phyloP scores from a whole-genome alignment of 2,329 filamentous ascomycete species.

The Claviceps quebecensis region DNA sequence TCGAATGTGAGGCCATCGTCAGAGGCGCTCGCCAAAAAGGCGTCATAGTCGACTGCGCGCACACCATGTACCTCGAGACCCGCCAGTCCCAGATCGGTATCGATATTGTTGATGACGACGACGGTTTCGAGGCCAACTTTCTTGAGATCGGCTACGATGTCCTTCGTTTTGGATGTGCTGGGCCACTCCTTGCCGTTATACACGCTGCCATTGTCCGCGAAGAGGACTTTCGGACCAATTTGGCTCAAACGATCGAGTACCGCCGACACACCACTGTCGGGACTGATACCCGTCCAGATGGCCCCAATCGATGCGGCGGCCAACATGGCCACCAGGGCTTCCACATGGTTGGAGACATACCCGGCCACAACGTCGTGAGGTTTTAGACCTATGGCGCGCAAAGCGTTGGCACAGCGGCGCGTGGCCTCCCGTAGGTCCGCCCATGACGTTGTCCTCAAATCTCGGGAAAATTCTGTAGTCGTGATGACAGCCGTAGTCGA shows the following conservation, averaged over 20 bases:
- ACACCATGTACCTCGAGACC: constrained; percentile 26
- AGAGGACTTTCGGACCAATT: constrained; percentile 69
- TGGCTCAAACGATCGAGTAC: constrained; percentile 78
- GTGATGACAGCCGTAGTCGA: constrained; percentile 60
- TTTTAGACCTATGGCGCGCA: constrained; percentile 50
- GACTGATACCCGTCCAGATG: constrained; percentile 85
- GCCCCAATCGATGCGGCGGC: constrained; percentile 70
- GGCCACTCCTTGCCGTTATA: constrained; percentile 88
- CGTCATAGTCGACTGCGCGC: constrained; percentile 28
- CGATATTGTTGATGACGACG: constrained; percentile 59
- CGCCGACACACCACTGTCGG: constrained; percentile 82
- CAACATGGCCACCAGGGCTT: constrained; percentile 79
- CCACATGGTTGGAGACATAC: constrained; percentile 80
- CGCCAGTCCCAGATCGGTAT: constrained; percentile 27
- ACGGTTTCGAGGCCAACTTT: constrained; percentile 50
- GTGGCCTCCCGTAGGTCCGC: constrained; percentile 65
- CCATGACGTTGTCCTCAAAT: constrained; percentile 53
- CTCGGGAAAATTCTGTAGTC: constrained; percentile 57
- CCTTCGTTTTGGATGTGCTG: constrained; percentile 63
- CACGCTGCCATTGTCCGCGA: constrained; percentile 74
- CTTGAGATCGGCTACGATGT: constrained; percentile 54
- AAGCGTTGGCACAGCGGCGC: constrained; percentile 53
- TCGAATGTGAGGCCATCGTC: constrained; percentile 47
- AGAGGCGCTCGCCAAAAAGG: constrained; percentile 28
- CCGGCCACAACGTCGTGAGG: constrained; percentile 46